These are phyloP conservation scores for Diaporthe citriasiana DNA, from an alignment of 2,329 filamentous ascomycete genomes.

Conservation along the genomic window DNA sequence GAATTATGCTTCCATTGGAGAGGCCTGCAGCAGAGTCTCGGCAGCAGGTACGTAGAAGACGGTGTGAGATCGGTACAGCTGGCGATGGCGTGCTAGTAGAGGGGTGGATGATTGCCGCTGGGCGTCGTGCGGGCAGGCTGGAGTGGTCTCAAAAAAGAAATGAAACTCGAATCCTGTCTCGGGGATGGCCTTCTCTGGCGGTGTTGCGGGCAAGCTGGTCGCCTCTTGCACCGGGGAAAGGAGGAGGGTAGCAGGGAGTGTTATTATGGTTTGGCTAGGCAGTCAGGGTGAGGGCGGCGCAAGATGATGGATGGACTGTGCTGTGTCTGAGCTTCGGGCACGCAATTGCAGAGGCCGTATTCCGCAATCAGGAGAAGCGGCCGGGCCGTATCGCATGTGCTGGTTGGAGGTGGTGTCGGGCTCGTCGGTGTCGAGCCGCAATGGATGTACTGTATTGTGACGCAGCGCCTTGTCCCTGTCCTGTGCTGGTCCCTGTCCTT, in stretches of 20 bases:
- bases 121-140: neutral
- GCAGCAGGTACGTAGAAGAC: constrained; percentile 17
- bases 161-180: constrained; percentile 28
- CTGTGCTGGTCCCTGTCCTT: constrained; percentile 6
- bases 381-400: neutral
- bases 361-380: constrained; percentile 40
- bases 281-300: neutral
- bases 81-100: constrained; percentile 38
- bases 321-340: constrained; percentile 36
- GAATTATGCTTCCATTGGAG: constrained; percentile 40
- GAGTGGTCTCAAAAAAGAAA: neutral
- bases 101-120: neutral
- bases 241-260: neutral
- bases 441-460: constrained; percentile 1
- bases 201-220: neutral
- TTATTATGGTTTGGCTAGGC: constrained; percentile 34
- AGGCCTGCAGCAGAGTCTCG: constrained; percentile 17
- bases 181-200: constrained; percentile 11
- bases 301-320: neutral
- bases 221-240: neutral
- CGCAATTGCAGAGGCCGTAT: constrained; percentile 40
- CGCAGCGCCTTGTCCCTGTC: constrained; percentile 6
- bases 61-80: constrained; percentile 41
- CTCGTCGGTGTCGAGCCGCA: constrained; percentile 13
- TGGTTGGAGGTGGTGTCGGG: neutral